Conservation (phyloP, 2,329 filamentous ascomycete genomes). For the Cyclaneusma minus region DNA sequence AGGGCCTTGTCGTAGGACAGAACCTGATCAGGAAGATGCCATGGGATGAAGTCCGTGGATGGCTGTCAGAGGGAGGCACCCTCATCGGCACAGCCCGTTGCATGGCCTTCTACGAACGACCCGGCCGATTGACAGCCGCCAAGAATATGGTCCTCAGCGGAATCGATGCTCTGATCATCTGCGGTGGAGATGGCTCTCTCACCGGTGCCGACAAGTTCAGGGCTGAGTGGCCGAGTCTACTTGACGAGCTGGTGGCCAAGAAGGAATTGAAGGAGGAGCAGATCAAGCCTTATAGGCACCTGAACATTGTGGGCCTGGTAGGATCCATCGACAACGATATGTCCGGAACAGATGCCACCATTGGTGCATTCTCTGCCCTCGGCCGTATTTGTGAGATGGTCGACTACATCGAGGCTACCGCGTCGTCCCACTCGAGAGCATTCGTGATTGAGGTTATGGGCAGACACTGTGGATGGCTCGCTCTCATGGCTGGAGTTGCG, state of each 20-base stretch:
- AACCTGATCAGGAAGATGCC: slow-evolving; percentile 75
- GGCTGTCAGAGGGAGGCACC: slow-evolving; percentile 84
- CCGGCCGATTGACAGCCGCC: slow-evolving; percentile 69
- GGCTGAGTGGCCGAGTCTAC: slow-evolving; percentile 74
- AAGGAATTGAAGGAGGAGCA: slow-evolving; percentile 58
- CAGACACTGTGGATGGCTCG: slow-evolving; percentile 92
- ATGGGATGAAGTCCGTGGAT: slow-evolving; percentile 92
- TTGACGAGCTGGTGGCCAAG: slow-evolving; percentile 68
- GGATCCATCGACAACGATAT: slow-evolving; percentile 98
- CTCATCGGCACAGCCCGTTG: slow-evolving; percentile 91
- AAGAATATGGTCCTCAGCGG: slow-evolving; percentile 90
- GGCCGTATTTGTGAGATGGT: slow-evolving; percentile 89
- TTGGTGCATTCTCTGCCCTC: slow-evolving; percentile 90
- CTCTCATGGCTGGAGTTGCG: slow-evolving; percentile 87
- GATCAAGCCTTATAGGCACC: slow-evolving; percentile 59
- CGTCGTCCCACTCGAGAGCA: slow-evolving; percentile 82
- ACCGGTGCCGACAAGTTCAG: slow-evolving; percentile 93
- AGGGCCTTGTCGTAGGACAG: slow-evolving; percentile 81
- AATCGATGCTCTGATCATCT: slow-evolving; percentile 92
- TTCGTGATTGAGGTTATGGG: slow-evolving; percentile 99
- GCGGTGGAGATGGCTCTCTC: slow-evolving; percentile 89
- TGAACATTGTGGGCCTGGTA: slow-evolving; percentile 94
- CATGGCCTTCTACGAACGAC: slow-evolving; percentile 79
- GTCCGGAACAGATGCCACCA: slow-evolving; percentile 91
- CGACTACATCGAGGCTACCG: slow-evolving; percentile 92